A percentile compares a stretch with the other conserved stretches of the same genome.
phyloP scores from a whole-genome alignment of 176 grass and related monocot genomes.

The Bolboschoenus planiculmis region DNA sequence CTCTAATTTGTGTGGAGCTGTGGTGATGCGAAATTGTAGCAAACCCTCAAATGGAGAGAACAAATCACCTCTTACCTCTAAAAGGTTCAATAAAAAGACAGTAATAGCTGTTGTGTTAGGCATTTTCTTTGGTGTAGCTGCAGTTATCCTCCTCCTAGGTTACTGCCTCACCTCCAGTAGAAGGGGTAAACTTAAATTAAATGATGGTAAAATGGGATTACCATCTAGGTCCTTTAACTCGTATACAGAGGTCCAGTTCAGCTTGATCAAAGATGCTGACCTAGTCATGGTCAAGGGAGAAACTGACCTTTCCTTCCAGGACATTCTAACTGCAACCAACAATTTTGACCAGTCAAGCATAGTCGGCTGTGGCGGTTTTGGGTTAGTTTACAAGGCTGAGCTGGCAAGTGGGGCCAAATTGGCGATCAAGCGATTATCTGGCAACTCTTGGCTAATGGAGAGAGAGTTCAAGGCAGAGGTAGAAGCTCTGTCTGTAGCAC shows the following conservation, averaged over 20 bases:
- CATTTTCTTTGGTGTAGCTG: slow-evolving; percentile 53
- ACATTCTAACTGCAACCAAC: slow-evolving; percentile 74
- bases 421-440: slow-evolving; percentile 83
- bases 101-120: slow-evolving; percentile 42
- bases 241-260: slow-evolving; percentile 23
- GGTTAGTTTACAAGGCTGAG: slow-evolving; percentile 71
- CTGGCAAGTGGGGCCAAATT: slow-evolving; percentile 53
- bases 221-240: slow-evolving; percentile 47
- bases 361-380: slow-evolving; percentile 76
- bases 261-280: slow-evolving; percentile 36
- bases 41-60: not conserved
- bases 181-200: slow-evolving; percentile 29
- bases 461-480: slow-evolving; percentile 80
- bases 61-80: not conserved
- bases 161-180: slow-evolving; percentile 33
- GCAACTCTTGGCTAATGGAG: slow-evolving; percentile 69
- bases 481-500: slow-evolving; percentile 61
- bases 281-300: slow-evolving; percentile 66
- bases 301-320: slow-evolving; percentile 42
- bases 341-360: slow-evolving; percentile 86
- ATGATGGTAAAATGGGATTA: slow-evolving; percentile 29
- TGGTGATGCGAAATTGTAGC: slow-evolving; percentile 24
- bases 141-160: slow-evolving; percentile 42
- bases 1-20: slow-evolving; percentile 44
- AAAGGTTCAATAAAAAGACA: slow-evolving; percentile 31